Percentiles rank a stretch among this genome's conserved stretches.
These are phyloP conservation scores for Camelina neglecta DNA, from an alignment of 345 rosid genomes.

Conservation along the genomic window DNA sequence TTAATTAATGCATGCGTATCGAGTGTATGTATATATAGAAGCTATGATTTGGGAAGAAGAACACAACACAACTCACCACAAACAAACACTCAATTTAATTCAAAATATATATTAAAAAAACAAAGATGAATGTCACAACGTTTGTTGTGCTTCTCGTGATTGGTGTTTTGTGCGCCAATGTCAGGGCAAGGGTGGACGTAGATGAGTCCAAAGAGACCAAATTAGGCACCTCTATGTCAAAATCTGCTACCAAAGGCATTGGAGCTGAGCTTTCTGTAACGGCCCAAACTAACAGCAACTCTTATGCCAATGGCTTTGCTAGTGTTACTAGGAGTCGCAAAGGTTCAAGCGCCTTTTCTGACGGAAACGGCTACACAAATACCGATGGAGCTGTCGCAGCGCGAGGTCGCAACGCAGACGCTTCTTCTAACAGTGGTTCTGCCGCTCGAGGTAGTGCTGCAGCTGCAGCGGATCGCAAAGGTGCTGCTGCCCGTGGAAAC, in stretches of 20 bases:
- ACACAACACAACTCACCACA: neutral
- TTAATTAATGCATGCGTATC: neutral
- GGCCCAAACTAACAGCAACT: fast-evolving
- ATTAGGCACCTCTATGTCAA: neutral
- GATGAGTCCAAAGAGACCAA: constrained; percentile 13
- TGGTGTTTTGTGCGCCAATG: constrained; percentile 16
- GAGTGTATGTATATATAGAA: neutral
- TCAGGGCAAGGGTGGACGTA: constrained; percentile 15
- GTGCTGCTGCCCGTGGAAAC: neutral
- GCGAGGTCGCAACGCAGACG: neutral
- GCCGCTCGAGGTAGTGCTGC: fast-evolving
- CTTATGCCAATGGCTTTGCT: fast-evolving
- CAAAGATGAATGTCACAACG: constrained; percentile 8
- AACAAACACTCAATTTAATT: neutral
- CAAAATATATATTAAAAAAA: neutral
- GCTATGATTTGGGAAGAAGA: neutral
- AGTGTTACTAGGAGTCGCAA: fast-evolving
- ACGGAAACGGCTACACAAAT: fast-evolving
- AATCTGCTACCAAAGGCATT: neutral
- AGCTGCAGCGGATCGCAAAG: neutral
- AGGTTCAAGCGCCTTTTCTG: fast-evolving
- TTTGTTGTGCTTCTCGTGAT: constrained; percentile 2
- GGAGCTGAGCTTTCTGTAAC: neutral
- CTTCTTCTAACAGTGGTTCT: neutral
- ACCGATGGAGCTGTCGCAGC: neutral